These are phyloP conservation scores for Striga hermonthica DNA, from an alignment of 305 asterid species.

Conservation along the genomic window DNA sequence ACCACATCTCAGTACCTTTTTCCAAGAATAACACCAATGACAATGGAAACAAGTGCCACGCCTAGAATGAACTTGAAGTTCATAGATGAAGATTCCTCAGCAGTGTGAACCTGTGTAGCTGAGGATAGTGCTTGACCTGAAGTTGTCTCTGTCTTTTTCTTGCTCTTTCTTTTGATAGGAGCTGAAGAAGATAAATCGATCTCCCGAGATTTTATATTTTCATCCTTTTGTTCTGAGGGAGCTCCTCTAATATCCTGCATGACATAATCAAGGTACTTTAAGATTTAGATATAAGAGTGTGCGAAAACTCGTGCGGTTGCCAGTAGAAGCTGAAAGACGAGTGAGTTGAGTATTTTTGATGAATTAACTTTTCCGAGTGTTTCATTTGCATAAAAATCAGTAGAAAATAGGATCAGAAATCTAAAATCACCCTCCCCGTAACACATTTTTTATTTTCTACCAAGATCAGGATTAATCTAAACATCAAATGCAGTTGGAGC, in stretches of 20 bases:
- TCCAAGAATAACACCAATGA: slow-evolving; percentile 75
- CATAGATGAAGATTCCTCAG: slow-evolving; percentile 44
- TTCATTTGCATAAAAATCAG: background rate
- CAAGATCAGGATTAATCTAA: too few species aligned
- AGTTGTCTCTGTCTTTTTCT: slow-evolving; percentile 60
- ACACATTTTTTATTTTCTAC: too few species aligned
- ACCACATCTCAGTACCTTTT: slow-evolving; percentile 57
- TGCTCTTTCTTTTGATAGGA: slow-evolving; percentile 71
- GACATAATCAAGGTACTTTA: slow-evolving; percentile 14
- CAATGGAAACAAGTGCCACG: slow-evolving; percentile 75
- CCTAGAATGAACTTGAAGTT: slow-evolving; percentile 59
- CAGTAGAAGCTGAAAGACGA: background rate
- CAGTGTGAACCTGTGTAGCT: slow-evolving; percentile 41
- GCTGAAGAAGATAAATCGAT: slow-evolving; percentile 40
- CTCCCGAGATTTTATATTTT: slow-evolving; percentile 54
- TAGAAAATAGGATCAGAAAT: background rate
- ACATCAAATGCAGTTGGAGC: background rate
- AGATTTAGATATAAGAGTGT: background rate
- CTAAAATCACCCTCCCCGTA: background rate
- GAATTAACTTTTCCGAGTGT: background rate
- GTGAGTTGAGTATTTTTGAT: background rate
- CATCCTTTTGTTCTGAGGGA: slow-evolving; percentile 44
- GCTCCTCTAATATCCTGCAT: slow-evolving; percentile 50
- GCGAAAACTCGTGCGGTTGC: background rate
- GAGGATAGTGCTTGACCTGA: slow-evolving; percentile 43